phyloP scores from a whole-genome alignment of 768 basidiomycete genomes.

The Rubroboletus pulcherrimus region DNA sequence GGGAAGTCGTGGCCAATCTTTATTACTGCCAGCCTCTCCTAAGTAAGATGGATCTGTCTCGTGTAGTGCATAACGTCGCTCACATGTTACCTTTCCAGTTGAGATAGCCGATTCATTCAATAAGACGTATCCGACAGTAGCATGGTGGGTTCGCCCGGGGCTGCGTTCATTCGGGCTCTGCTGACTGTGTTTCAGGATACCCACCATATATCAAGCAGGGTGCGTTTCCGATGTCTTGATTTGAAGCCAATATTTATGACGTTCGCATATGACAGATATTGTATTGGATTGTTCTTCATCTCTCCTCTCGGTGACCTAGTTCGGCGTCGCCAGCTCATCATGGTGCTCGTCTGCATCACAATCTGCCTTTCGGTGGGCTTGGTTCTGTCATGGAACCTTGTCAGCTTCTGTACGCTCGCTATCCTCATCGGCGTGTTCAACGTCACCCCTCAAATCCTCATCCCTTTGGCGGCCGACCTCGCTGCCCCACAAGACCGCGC shows the following conservation, averaged over 20 bases:
- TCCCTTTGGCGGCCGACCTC: constrained; percentile 46
- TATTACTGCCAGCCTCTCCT: constrained; percentile 83
- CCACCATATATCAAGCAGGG: constrained; percentile 68
- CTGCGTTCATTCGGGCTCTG: not conserved
- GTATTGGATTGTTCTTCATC: constrained; percentile 40
- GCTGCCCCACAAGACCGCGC: constrained; percentile 29
- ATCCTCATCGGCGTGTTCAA: constrained; percentile 38
- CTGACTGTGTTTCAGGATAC: constrained; percentile 41
- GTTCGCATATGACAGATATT: not conserved
- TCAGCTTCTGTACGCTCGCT: constrained; percentile 32
- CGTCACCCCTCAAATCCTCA: constrained; percentile 37
- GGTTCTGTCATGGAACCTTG: constrained; percentile 33
- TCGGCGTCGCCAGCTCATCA: constrained; percentile 39
- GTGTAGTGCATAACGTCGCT: not conserved
- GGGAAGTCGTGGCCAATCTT: constrained; percentile 54
- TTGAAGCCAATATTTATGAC: not conserved
- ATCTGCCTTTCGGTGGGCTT: constrained; percentile 38
- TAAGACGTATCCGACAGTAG: constrained; percentile 32
- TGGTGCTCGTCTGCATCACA: constrained; percentile 33
- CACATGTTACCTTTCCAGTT: constrained; percentile 6
- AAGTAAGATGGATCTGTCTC: constrained; percentile 39
- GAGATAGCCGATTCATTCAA: constrained; percentile 37
- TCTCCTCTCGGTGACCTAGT: constrained; percentile 47
- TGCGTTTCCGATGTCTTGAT: constrained; percentile 23
- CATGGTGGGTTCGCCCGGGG: constrained; percentile 26